phyloP scores from a whole-genome alignment of 2,329 filamentous ascomycete species.

The Penicillium nordicum region DNA sequence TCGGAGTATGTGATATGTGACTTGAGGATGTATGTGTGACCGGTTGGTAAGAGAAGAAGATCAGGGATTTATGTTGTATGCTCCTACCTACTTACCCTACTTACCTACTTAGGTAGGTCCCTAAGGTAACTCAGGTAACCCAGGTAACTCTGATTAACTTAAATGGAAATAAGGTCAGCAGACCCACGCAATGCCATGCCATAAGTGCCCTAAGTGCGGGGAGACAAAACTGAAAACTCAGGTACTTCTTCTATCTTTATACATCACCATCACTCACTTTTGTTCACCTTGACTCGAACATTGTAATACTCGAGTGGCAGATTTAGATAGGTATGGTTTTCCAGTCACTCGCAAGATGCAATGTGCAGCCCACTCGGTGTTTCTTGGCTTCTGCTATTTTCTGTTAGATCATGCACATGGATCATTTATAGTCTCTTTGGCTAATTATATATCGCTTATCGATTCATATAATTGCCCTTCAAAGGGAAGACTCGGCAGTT shows the following conservation, averaged over 20 bases:
- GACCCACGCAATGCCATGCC: background rate
- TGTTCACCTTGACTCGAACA: background rate
- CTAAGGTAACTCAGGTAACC: background rate
- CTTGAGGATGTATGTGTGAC: constrained; percentile 16
- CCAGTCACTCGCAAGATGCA: background rate
- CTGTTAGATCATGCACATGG: background rate
- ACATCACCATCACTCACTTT: background rate
- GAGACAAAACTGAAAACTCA: background rate
- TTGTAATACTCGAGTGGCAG: background rate
- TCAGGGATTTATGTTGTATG: background rate
- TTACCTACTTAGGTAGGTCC: too few relatives aligned
- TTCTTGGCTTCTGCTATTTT: background rate
- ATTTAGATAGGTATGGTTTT: too few relatives aligned
- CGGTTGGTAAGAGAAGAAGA: background rate
- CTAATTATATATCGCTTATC: too few relatives aligned
- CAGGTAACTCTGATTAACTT: constrained; percentile 1
- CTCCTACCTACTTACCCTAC: background rate
- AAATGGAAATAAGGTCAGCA: constrained; percentile 5
- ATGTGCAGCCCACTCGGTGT: background rate
- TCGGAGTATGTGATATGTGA: constrained; percentile 20
- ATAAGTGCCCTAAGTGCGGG: background rate
- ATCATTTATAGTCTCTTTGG: background rate
- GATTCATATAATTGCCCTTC: background rate
- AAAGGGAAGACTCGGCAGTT: background rate
- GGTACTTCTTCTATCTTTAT: background rate